Evolutionary conservation across 179 eudicot species (phyloP), one percentile per base, ranked within the genome.

Genomic region (Nepenthes alata): DNA sequence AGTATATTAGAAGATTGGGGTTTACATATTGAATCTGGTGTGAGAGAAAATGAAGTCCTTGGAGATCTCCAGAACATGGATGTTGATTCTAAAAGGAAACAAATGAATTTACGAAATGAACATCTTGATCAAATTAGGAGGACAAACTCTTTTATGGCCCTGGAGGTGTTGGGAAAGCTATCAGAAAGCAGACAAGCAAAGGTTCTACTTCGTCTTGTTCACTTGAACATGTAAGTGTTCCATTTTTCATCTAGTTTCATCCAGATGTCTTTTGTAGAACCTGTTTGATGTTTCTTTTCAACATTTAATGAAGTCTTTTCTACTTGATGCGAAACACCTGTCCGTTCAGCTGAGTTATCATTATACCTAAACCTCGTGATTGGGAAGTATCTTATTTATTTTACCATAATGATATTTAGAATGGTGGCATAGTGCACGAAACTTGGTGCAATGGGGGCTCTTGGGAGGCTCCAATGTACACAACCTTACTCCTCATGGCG

Each of bases 131-230:
- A 56, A 35, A 44, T 73, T 8, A 53, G 59, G 57, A 58, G 48
- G 58, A 57, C 56, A 38, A 73, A 73, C 63, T 58, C 69, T 63
- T 39, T 62, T 51, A 51, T n/a, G 63, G 67, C 75, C n/a, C 39
- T 71, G n/a, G 71, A 67, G 63, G 61, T 71, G 58, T 38, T 67
- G 70, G 70, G 45, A 45, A 60, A 60, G 59, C 59, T 73, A 41
- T 59, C 69, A 34, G 77, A 60, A 53, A 57, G 60, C 59, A 64
- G 64, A 56, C 64, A 73, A 64, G 77, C 69, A 48, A 59, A 49
- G 47, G 77, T 64, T 64, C 58, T 69, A 57, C 77, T 73, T 53
- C 77, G 73, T 56, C 66, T 73, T 54, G 77, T 69, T 63, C 65
- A 67, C 53, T 67, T 67, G 64, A 72, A 62, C 63, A 51, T 72